Percentiles rank a stretch among this genome's conserved stretches.
These are phyloP conservation scores for Mycena metata DNA, from an alignment of 768 basidiomycete species.

Conservation along the genomic window DNA sequence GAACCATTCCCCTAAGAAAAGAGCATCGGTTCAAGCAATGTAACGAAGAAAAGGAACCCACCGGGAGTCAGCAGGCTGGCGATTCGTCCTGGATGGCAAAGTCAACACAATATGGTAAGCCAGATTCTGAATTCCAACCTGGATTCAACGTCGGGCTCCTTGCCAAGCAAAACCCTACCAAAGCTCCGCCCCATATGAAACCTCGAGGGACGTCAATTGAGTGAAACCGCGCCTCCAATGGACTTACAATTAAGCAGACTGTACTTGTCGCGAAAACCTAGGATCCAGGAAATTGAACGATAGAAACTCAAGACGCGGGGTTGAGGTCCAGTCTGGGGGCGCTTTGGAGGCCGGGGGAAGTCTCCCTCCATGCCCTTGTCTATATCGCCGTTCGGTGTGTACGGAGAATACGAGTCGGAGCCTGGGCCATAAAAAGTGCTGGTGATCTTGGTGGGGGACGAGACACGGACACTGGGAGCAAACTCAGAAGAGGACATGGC, in stretches of 20 bases:
- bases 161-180: slow-evolving; percentile 44
- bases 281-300: slow-evolving; percentile 43
- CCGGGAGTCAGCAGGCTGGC: slow-evolving; percentile 14
- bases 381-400: slow-evolving; percentile 2
- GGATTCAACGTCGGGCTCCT: slow-evolving; percentile 40
- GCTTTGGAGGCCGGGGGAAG: neutral
- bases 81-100: neutral
- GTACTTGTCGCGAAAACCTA: slow-evolving; percentile 44
- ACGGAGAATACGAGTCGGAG: slow-evolving; percentile 11
- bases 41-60: slow-evolving; percentile 4
- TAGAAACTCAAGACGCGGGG: slow-evolving; percentile 30
- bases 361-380: slow-evolving; percentile 4
- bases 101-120: neutral
- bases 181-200: slow-evolving; percentile 45
- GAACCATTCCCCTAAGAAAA: slow-evolving; percentile 43
- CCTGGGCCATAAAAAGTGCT: slow-evolving; percentile 14
- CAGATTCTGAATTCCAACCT: neutral
- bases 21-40: neutral
- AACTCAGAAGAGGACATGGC: slow-evolving; percentile 21
- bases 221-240: neutral
- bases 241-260: slow-evolving; percentile 41
- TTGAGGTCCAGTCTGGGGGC: neutral
- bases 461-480: no score
- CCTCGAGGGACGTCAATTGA: slow-evolving; percentile 31
- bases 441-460: neutral